phyloP scores from a whole-genome alignment of 768 basidiomycete species.

The Termitomyces sp. region DNA sequence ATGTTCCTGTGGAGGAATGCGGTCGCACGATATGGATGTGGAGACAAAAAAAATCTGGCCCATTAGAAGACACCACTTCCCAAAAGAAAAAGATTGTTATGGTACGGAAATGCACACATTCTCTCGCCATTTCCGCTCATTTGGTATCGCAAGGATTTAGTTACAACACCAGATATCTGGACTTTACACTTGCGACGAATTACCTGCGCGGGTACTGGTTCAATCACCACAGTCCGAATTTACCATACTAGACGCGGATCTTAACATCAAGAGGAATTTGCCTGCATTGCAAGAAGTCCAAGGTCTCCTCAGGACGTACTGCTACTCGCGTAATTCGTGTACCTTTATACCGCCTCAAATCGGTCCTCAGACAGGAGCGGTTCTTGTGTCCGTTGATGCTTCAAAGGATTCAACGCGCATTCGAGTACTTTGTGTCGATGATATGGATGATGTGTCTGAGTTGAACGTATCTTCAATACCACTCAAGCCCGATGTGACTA shows the following conservation, averaged over 20 bases:
- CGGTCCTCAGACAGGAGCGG: slow-evolving; percentile 15
- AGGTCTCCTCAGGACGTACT: slow-evolving; percentile 19
- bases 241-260: slow-evolving; percentile 23
- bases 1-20: slow-evolving; percentile 30
- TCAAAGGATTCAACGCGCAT: slow-evolving; percentile 19
- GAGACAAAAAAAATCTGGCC: slow-evolving; percentile 44
- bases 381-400: slow-evolving; percentile 20
- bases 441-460: slow-evolving; percentile 23
- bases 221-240: slow-evolving; percentile 25
- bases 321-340: slow-evolving; percentile 21
- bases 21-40: slow-evolving; percentile 57
- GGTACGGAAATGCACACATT: slow-evolving; percentile 3
- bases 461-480: slow-evolving; percentile 23
- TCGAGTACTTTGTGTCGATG: slow-evolving; percentile 26
- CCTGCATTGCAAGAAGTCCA: slow-evolving; percentile 7
- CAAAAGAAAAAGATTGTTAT: slow-evolving; percentile 29
- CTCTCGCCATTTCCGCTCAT: slow-evolving; percentile 9
- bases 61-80: slow-evolving; percentile 21
- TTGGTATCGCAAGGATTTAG: slow-evolving; percentile 24
- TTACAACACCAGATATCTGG: slow-evolving; percentile 32
- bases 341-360: slow-evolving; percentile 21
- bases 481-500: slow-evolving; percentile 24
- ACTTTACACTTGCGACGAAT: slow-evolving; percentile 18
- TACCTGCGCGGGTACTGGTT: slow-evolving; percentile 20
- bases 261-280: slow-evolving; percentile 17